These are phyloP conservation scores for Fusarium tupiense DNA, from an alignment of 2,329 filamentous ascomycete species.

Conservation along the genomic window DNA sequence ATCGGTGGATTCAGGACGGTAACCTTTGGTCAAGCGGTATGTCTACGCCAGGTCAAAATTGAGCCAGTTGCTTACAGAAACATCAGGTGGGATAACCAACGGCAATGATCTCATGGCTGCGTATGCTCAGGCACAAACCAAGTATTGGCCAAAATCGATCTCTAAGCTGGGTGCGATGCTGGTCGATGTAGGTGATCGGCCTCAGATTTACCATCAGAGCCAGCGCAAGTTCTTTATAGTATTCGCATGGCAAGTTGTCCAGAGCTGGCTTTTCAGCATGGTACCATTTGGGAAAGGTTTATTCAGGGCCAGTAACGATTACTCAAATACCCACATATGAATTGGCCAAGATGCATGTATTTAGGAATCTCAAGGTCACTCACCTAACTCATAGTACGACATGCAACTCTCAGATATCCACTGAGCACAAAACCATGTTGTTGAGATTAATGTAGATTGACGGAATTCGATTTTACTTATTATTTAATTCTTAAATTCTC, in stretches of 20 bases:
- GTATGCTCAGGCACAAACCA: constrained; percentile 56
- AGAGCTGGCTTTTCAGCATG: constrained; percentile 40
- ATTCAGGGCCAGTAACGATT: not conserved
- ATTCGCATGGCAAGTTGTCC: constrained; percentile 52
- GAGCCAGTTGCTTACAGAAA: not conserved
- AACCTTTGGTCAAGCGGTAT: constrained; percentile 65
- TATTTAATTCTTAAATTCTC: not conserved
- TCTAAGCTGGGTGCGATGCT: constrained; percentile 56
- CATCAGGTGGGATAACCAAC: constrained; percentile 62
- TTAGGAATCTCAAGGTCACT: not conserved
- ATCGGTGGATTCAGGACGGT: constrained; percentile 62
- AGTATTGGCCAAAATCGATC: constrained; percentile 54
- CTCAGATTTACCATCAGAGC: constrained; percentile 54
- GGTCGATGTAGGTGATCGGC: constrained; percentile 61
- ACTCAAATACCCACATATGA: not conserved
- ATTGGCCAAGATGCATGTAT: not conserved
- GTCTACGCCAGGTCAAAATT: constrained; percentile 30
- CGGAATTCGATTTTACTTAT: not conserved
- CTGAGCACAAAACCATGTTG: too few species aligned
- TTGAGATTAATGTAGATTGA: not conserved
- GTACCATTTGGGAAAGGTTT: not conserved
- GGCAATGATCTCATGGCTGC: constrained; percentile 65
- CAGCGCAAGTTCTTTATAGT: constrained; percentile 47
- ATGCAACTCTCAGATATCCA: not conserved
- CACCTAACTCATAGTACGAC: not conserved